These are phyloP conservation scores for Yamadazyma triangularis DNA, from an alignment of 1,139 yeast genomes.

Conservation along the genomic window DNA sequence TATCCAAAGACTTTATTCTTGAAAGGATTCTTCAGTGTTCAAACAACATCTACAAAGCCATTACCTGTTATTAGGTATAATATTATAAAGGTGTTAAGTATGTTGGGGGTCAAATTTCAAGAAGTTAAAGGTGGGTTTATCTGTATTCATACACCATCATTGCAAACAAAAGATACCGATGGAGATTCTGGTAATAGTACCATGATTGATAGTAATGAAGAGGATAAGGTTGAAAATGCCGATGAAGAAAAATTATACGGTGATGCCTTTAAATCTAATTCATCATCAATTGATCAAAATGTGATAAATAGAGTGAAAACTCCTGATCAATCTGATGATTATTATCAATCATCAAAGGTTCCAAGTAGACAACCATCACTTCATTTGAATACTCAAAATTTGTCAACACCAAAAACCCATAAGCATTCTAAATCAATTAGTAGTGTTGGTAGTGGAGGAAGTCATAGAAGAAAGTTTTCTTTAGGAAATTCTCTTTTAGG, in stretches of 20 bases:
- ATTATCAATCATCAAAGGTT: slow-evolving; percentile 8
- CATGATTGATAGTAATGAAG: slow-evolving; percentile 12
- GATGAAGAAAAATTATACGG: slow-evolving; percentile 41
- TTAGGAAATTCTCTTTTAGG: slow-evolving; percentile 51
- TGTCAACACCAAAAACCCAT: slow-evolving; percentile 15
- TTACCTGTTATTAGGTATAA: slow-evolving; percentile 84
- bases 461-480: slow-evolving; percentile 60
- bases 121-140: slow-evolving; percentile 95
- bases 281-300: slow-evolving; percentile 24
- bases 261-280: slow-evolving; percentile 38
- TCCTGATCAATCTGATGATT: slow-evolving; percentile 3
- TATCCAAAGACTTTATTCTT: slow-evolving; percentile 87
- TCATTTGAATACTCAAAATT: slow-evolving; percentile 25
- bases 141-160: slow-evolving; percentile 67
- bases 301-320: slow-evolving; percentile 14
- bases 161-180: slow-evolving; percentile 15
- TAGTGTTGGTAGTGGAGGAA: slow-evolving; percentile 16
- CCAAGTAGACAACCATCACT: slow-evolving; percentile 41
- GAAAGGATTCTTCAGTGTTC: slow-evolving; percentile 93
- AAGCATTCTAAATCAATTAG: slow-evolving; percentile 19
- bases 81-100: slow-evolving; percentile 72
- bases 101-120: slow-evolving; percentile 74
- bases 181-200: slow-evolving; percentile 9
- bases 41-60: slow-evolving; percentile 91
- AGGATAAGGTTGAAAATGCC: slow-evolving; percentile 24